phyloP scores from a whole-genome alignment of 1,139 yeast species.

The Candida freyschussii region DNA sequence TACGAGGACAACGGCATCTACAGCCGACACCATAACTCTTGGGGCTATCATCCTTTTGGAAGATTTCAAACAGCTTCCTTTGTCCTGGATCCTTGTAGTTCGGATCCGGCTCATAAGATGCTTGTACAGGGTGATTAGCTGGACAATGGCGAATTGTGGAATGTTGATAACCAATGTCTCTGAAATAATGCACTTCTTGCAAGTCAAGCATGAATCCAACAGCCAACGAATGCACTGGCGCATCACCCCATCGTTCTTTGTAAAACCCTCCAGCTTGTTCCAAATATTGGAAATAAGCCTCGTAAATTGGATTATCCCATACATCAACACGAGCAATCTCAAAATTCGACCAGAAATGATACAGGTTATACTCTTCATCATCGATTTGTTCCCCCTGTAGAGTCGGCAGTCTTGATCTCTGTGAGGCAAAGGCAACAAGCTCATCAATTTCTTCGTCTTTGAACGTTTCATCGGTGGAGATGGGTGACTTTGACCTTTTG shows the following conservation, averaged over 20 bases:
- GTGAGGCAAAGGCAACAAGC: constrained; percentile 16
- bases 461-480: constrained; percentile 15
- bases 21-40: constrained; percentile 69
- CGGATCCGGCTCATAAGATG: constrained; percentile 39
- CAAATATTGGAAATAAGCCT: constrained; percentile 58
- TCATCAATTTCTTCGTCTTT: constrained; percentile 21
- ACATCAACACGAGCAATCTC: constrained; percentile 81
- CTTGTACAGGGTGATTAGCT: constrained; percentile 48
- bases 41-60: constrained; percentile 40
- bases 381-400: constrained; percentile 51
- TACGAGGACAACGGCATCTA: constrained; percentile 70
- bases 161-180: constrained; percentile 87
- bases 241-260: constrained; percentile 93
- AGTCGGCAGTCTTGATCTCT: constrained; percentile 30
- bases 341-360: constrained; percentile 94
- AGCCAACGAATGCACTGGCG: constrained; percentile 85
- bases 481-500: constrained; percentile 8
- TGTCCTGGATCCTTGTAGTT: no score
- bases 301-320: constrained; percentile 60
- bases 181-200: constrained; percentile 74
- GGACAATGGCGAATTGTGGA: constrained; percentile 84
- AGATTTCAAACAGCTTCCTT: no score
- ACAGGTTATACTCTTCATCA: constrained; percentile 66
- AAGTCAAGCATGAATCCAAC: constrained; percentile 65
- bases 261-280: constrained; percentile 78